Conservation (phyloP, 768 basidiomycete genomes). For the Pleurotus salmoneostramineus region DNA sequence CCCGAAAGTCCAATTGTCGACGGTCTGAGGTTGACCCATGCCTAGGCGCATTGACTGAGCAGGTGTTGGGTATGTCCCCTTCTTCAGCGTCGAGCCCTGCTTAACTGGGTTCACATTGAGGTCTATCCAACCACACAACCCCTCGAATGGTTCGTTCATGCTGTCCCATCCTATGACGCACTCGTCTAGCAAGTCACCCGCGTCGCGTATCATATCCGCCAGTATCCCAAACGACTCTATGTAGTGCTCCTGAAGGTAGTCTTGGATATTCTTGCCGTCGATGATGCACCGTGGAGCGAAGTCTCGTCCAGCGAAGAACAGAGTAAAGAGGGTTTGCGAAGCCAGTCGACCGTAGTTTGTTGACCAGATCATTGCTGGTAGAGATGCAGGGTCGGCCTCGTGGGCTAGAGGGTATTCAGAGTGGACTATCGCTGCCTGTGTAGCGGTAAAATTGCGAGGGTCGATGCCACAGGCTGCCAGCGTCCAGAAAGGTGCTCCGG, state of each 20-base stretch:
- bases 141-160: constrained; percentile 92
- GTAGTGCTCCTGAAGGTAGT: constrained; percentile 77
- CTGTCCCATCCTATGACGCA: constrained; percentile 97
- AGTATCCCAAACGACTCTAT: constrained; percentile 72
- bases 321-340: constrained; percentile 86
- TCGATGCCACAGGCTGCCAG: constrained; percentile 87
- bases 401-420: constrained; percentile 76
- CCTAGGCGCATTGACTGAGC: constrained; percentile 82
- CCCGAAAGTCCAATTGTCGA: constrained; percentile 82
- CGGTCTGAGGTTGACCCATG: constrained; percentile 79
- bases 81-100: constrained; percentile 75
- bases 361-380: constrained; percentile 96
- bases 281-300: constrained; percentile 91
- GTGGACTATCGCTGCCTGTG: constrained; percentile 83
- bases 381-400: constrained; percentile 59
- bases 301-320: constrained; percentile 88
- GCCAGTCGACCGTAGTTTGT: constrained; percentile 92
- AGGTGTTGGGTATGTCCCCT: constrained; percentile 84
- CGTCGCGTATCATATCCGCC: constrained; percentile 72
- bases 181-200: constrained; percentile 73
- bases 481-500: constrained; percentile 94
- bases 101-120: constrained; percentile 58
- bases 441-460: constrained; percentile 79
- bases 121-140: constrained; percentile 65
- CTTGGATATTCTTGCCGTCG: constrained; percentile 89